These are phyloP conservation scores for Fraxinus angustifolia DNA, from an alignment of 305 asterid genomes.

Conservation along the genomic window DNA sequence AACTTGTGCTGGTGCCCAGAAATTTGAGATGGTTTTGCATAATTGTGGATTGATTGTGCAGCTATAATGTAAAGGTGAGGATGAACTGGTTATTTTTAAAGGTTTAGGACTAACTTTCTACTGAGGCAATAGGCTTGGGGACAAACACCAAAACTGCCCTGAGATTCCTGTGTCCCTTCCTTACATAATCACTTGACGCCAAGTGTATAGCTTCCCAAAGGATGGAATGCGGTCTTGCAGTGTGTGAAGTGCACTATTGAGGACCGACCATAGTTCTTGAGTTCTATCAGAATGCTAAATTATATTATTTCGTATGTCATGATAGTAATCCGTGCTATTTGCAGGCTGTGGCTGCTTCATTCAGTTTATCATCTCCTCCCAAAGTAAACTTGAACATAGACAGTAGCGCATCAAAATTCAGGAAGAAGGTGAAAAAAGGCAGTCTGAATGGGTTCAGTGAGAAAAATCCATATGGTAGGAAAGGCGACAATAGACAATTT, in stretches of 20 bases:
- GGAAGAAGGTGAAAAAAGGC: slow-evolving; percentile 51
- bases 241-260: background rate
- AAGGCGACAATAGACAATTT: slow-evolving; percentile 40
- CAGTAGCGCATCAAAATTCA: slow-evolving; percentile 68
- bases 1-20: background rate
- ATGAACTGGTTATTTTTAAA: no score
- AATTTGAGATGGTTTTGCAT: background rate
- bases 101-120: no score
- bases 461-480: slow-evolving; percentile 61
- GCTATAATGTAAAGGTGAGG: background rate
- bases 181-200: background rate
- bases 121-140: background rate
- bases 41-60: background rate
- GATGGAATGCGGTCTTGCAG: background rate
- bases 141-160: background rate
- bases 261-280: background rate
- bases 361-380: slow-evolving; percentile 75
- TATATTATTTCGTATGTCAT: background rate
- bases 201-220: background rate
- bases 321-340: background rate
- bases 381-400: slow-evolving; percentile 66
- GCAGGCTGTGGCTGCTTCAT: slow-evolving; percentile 97
- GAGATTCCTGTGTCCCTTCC: background rate
- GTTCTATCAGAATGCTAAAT: background rate
- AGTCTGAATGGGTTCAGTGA: slow-evolving; percentile 59